Evolutionary conservation across 2,329 filamentous ascomycete genomes (phyloP), one percentile per base, ranked within the genome.

Genomic region (Talaromyces piceae): DNA sequence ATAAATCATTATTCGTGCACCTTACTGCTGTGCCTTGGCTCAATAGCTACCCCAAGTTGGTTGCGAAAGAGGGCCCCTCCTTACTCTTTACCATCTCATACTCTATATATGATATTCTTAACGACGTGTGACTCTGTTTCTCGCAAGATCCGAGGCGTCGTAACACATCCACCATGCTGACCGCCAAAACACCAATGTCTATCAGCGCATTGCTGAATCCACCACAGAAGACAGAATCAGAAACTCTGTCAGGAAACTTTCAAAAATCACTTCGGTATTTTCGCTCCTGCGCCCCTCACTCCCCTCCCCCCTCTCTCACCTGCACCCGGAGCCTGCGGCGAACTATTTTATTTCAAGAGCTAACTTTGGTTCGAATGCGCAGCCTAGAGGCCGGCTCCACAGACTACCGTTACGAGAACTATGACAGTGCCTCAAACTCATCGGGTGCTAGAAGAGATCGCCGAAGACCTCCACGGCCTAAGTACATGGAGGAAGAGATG

Each of bases 401-500:
- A 27, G 61, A 63, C 2, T 70, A 70, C 58, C 57, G 61, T 18
- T 65, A 68, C 45, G 67, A 71, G 49, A 67, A 69, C 37, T 71
- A 67, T 56, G 64, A 67, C 50, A 71, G 68, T 23, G 69, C 70
- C 45, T 70, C 69, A 11, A 72, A 68, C 57, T 65, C 61, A 49
- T 69, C 68, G 18, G 45, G 45, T 25, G 68, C 65, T 31, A 62
- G 62, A 49, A 55, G 59, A 5, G 69, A 70, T 48, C 65, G 66
- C 13, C 68, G 70, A 7, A 68, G 71, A 3, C 62, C 67, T 5
- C 69, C 71, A n/a, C 66, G 72, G 4, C 72, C 71, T 23, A 73
- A 72, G 59, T 75, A 75, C 59, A 67, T 68, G 41, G 66, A 71
- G 47, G 73, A 75, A 60, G 70, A 75, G 54, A 69, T 69, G 63